Evolutionary conservation across 2,329 filamentous ascomycete genomes (phyloP), one percentile per base, ranked within the genome.

Genomic region (Claviceps sp.): DNA sequence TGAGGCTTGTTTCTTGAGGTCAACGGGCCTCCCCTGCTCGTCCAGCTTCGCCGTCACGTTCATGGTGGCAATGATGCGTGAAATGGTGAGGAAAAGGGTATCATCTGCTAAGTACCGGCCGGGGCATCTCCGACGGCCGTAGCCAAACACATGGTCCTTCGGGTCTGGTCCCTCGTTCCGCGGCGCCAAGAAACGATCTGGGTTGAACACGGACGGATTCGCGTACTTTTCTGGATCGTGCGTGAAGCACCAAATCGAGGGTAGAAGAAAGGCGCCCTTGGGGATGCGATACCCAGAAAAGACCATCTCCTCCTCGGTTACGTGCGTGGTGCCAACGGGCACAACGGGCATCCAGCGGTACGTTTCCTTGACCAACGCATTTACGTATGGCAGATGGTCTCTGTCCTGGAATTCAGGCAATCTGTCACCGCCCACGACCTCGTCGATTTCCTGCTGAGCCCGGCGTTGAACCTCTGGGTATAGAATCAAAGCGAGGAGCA

Each of bases 141-240:
- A 70, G 0, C 67, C 69, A 47, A 68, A 71, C 1, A 59, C 59
- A 0, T 60, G 50, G 0, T 47, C 45, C 0, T 26, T 30, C 0
- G 69, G 64, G 7, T 66, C 62, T 0, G 62, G 65, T 14, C 26
- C 26, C 26, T 64, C 62, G 0, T 62, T 59, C 7, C 58, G 52
- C 1, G 47, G 47, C 26, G 42, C 45, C 3, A 68, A 54, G 54
- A 59, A 70, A 0, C 68, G 59, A 1, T 64, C 62, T 0, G 67
- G 68, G 26, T 66, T 57, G 22, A 71, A 71, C 1, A 24, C 14
- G 4, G 54, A 54, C 0, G 67, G 67, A 9, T 66, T 49, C 0
- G 77, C 71, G 62, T 89, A 87, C 1, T 78, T 79, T 38, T 82
- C 78, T 2, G 80, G 77, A 59, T 89, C 84, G 63, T 87, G 84